These are phyloP conservation scores for Diaporthe amygdali DNA, from an alignment of 2,329 filamentous ascomycete species.

Conservation along the genomic window DNA sequence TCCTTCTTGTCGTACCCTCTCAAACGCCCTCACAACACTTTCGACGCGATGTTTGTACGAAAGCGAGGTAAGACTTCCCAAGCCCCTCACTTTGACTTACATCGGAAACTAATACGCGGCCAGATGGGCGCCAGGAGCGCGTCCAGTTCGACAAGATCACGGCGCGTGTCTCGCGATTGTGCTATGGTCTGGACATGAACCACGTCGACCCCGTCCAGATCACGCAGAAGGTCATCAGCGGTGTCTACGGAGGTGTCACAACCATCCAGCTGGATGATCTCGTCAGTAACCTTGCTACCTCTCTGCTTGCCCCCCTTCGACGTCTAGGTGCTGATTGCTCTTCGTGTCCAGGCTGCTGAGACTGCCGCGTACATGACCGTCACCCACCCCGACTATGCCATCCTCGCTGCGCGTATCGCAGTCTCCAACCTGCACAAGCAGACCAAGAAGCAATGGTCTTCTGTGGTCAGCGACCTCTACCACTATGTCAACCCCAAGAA, in stretches of 20 bases:
- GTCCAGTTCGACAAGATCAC: constrained; percentile 99
- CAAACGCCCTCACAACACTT: constrained; percentile 24
- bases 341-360: constrained; percentile 78
- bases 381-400: constrained; percentile 98
- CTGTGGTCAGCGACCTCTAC: constrained; percentile 91
- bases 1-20: neutral
- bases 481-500: constrained; percentile 98
- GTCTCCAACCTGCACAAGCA: constrained; percentile 99
- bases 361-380: constrained; percentile 99
- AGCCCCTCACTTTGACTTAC: neutral
- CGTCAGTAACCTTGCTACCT: constrained; percentile 59
- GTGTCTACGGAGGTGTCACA: constrained; percentile 97
- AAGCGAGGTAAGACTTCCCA: constrained; percentile 60
- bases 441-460: constrained; percentile 99
- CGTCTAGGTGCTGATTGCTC: constrained; percentile 4
- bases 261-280: constrained; percentile 96
- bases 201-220: constrained; percentile 98
- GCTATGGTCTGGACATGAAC: constrained; percentile 92
- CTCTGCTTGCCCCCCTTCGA: neutral
- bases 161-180: constrained; percentile 94
- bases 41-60: constrained; percentile 63
- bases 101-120: neutral
- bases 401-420: constrained; percentile 96
- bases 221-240: constrained; percentile 98
- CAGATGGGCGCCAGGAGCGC: constrained; percentile 99